A percentile compares a stretch with the other conserved stretches of the same genome.
Evolutionary conservation across 2,329 filamentous ascomycete species (phyloP).

Genomic region (Monosporascus sp.): DNA sequence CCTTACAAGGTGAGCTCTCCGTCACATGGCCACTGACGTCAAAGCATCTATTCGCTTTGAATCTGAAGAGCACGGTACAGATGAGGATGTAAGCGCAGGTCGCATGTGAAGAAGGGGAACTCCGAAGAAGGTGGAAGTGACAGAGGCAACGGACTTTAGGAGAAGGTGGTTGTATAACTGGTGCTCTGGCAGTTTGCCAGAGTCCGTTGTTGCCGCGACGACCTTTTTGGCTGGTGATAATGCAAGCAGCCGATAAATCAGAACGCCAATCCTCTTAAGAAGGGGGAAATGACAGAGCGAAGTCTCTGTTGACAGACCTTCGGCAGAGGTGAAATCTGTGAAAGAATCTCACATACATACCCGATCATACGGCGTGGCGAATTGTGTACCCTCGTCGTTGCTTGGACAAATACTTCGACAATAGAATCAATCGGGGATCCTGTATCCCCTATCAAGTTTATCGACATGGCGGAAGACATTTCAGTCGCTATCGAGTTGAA

Average conservation of each 20-base stretch:
- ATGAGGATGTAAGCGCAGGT: no score
- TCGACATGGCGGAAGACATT: conserved; percentile 23
- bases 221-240: not conserved
- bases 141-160: not conserved
- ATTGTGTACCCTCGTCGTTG: no score
- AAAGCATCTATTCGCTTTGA: not conserved
- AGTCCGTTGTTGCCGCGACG: not conserved
- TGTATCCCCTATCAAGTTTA: not conserved
- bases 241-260: not conserved
- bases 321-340: no score
- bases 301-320: not conserved
- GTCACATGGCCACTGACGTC: not conserved
- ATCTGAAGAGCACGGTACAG: not conserved
- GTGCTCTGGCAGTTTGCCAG: not conserved
- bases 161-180: not conserved
- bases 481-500: conserved; percentile 29
- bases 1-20: not conserved
- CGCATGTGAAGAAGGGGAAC: not conserved
- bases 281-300: not conserved
- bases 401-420: no score
- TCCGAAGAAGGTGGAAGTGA: not conserved
- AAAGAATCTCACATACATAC: no score
- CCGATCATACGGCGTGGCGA: no score
- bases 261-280: not conserved
- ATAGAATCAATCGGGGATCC: no score